Evolutionary conservation across 305 asterid species (phyloP), one percentile per base, ranked within the genome.

Genomic region (Fraxinus greggii): DNA sequence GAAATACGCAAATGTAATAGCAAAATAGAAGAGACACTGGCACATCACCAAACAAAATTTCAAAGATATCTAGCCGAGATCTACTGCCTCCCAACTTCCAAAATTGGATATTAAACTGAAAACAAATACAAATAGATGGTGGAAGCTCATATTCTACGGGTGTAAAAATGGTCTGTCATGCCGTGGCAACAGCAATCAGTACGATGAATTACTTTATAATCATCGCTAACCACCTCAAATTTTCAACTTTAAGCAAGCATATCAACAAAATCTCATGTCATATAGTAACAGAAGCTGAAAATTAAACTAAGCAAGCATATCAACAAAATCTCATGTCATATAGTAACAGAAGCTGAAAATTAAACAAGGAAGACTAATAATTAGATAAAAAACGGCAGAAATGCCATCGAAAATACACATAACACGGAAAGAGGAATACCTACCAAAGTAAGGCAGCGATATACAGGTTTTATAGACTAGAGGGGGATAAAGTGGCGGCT

Each of bases 61-160:
- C 45, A 38, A 38, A 38, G 12, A 38, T 7, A 38, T 38, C 45
- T 7, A 32, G 35, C 35, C 35, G 5, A 32, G 69, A 59, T 59
- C 69, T 59, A 59, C n/a, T 5, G 1, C 4, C 69, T 59, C 13
- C 5, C n/a, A 23, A 4, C 17, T 7, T 23, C 4, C 31, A 26
- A 65, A 29, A 23, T n/a, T 5, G 17, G 29, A 0, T 75, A 26
- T 21, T 28, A 74, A n/a, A 48, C 7, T 5, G 28, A 42, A 1
- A 1, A 40, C 9, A 19, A 33, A 28, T 5, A 0, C 42, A 3
- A 48, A 45, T 79, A 23, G 17, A 8, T 3, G 24, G 19, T 24
- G 90, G 86, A 45, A 79, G 92, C 96, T 92, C 96, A 89, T 92
- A 92, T 92, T 92, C 96, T 90, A 92, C 89, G 94, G 96, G 93